These are phyloP conservation scores for Blastocystis hominis DNA, from an alignment of 352 stramenopile species.

Conservation along the genomic window DNA sequence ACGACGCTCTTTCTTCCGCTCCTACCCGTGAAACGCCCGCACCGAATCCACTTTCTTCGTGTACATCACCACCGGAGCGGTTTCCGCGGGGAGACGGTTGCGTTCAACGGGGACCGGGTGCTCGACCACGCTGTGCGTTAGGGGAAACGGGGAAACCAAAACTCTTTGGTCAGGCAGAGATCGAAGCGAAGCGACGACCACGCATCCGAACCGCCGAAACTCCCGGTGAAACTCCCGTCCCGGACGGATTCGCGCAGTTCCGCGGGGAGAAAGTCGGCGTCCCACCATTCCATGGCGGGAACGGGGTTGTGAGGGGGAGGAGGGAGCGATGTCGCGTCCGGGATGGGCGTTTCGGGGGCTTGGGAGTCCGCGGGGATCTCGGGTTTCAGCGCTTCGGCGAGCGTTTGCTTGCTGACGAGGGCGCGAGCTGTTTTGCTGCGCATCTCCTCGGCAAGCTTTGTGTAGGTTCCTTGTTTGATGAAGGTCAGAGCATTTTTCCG, in stretches of 20 bases:
- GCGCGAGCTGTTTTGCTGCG: neutral
- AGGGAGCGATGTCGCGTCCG: neutral
- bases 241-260: neutral
- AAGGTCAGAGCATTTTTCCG: conserved; percentile 34
- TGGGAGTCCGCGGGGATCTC: neutral
- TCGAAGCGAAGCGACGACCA: neutral
- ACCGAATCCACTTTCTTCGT: conserved; percentile 6
- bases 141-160: neutral
- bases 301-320: conserved; percentile 22
- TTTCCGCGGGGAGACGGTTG: neutral
- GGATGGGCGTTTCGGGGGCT: neutral
- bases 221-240: neutral
- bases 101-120: conserved; percentile 14
- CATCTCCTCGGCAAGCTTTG: conserved; percentile 14
- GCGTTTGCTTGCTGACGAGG: neutral
- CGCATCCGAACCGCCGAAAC: no score
- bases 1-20: conserved; percentile 41
- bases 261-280: neutral
- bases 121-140: neutral
- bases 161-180: conserved; percentile 42
- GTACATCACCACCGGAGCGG: neutral
- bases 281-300: conserved; percentile 44
- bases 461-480: neutral
- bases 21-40: neutral
- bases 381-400: neutral